Conservation (phyloP, 164 flowering plant species). For the Magnolia sinica region DNA sequence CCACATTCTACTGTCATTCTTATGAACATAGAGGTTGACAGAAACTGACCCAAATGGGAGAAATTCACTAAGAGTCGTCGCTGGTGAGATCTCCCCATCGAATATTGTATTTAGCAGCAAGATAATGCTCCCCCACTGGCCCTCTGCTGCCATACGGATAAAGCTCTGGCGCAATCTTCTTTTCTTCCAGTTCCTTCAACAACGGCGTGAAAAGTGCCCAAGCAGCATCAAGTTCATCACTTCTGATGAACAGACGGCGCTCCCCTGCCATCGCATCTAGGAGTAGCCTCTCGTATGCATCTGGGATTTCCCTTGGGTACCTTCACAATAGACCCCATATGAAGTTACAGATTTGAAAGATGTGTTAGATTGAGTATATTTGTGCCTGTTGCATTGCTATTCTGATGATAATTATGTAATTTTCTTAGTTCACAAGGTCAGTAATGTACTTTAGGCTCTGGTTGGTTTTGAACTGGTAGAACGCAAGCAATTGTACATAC, state of each 20-base stretch:
- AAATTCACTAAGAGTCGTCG: constrained; percentile 21
- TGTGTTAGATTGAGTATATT: not conserved
- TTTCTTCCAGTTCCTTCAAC: constrained; percentile 70
- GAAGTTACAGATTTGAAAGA: not conserved
- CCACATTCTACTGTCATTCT: no score
- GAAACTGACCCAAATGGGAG: not conserved
- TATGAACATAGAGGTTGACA: no score
- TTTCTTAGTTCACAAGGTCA: no score
- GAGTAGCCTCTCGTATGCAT: constrained; percentile 82
- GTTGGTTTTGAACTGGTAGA: no score
- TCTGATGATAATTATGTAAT: no score
- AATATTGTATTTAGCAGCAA: constrained; percentile 75
- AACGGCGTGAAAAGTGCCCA: constrained; percentile 85
- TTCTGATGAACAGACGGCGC: constrained; percentile 72
- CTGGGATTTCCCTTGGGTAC: constrained; percentile 70
- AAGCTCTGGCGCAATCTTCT: constrained; percentile 67
- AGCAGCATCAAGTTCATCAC: constrained; percentile 94
- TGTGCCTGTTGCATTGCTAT: no score
- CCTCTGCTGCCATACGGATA: constrained; percentile 86
- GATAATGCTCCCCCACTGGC: constrained; percentile 81
- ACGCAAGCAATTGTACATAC: no score
- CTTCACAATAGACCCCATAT: constrained; percentile 24
- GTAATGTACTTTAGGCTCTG: no score
- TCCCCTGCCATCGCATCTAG: constrained; percentile 90
- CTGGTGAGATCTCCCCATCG: constrained; percentile 74